Conservation (phyloP, 495 filamentous ascomycete genomes). For the Neurospora sp. region DNA sequence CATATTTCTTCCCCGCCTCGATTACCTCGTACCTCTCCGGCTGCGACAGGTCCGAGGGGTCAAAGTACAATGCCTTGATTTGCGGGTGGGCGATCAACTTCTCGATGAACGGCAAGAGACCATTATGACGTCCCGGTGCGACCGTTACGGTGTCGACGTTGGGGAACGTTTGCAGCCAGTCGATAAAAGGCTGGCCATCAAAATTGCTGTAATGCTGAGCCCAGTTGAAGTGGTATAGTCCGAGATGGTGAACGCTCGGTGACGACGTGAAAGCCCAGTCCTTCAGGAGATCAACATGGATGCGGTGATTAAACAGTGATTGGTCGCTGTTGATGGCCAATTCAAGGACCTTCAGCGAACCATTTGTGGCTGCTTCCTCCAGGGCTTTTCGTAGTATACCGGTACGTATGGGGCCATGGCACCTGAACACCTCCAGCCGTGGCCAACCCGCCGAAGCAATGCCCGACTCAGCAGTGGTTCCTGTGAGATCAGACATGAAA, state of each 20-base stretch:
- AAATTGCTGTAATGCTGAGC: conserved; percentile 1
- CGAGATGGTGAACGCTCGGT: conserved; percentile 11
- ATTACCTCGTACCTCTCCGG: background rate
- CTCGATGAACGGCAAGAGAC: conserved; percentile 1
- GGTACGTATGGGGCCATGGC: background rate
- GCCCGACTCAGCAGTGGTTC: background rate
- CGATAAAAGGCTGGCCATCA: conserved; percentile 15
- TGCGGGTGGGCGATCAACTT: conserved; percentile 7
- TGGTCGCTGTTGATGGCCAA: background rate
- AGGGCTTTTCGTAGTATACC: conserved; percentile 2
- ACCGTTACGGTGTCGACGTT: conserved; percentile 12
- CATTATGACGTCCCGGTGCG: conserved; percentile 5
- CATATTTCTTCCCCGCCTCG: background rate
- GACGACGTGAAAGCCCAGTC: conserved; percentile 7
- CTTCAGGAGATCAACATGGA: background rate
- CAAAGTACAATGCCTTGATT: conserved; percentile 3
- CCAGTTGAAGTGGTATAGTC: conserved; percentile 19
- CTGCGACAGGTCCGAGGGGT: background rate
- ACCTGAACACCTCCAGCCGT: conserved; percentile 15
- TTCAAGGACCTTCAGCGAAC: conserved; percentile 15
- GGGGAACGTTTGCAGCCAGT: conserved; percentile 14
- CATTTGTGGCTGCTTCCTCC: background rate
- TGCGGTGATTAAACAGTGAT: background rate
- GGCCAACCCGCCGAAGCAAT: conserved; percentile 1
- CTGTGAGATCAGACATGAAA: background rate